Conservation (phyloP, 192 early-diverging fungal genomes). For the Funneliformis geosporum region DNA sequence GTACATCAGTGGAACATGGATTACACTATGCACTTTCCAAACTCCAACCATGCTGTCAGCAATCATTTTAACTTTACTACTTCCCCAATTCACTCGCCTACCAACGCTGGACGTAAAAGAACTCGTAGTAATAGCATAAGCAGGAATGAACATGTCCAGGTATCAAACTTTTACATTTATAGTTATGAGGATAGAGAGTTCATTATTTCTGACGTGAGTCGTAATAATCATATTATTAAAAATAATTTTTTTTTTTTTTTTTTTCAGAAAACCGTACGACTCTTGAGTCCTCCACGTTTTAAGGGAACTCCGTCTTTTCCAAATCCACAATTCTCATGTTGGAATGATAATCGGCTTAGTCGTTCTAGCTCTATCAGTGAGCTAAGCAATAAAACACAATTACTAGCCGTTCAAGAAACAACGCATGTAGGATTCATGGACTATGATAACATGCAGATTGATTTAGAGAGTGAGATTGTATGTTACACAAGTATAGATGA, state of each 20-base stretch:
- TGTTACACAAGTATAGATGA: background rate
- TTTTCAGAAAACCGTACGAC: conserved; percentile 14
- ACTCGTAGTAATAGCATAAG: conserved; percentile 10
- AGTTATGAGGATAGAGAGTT: background rate
- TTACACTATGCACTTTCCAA: conserved; percentile 2
- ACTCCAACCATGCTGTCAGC: background rate
- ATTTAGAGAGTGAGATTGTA: background rate
- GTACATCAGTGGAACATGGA: conserved; percentile 2
- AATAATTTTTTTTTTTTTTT: too few species aligned
- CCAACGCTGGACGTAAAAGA: conserved; percentile 14
- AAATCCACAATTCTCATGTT: background rate
- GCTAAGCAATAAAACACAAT: background rate
- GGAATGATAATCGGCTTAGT: background rate
- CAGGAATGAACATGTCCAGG: conserved; percentile 8
- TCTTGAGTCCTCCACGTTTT: conserved; percentile 17
- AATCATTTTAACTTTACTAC: background rate
- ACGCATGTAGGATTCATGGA: conserved; percentile 3
- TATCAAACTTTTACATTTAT: background rate
- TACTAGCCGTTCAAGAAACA: conserved; percentile 3
- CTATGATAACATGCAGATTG: background rate
- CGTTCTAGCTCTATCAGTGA: background rate
- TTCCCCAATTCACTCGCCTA: background rate
- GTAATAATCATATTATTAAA: background rate
- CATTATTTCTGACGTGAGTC: background rate
- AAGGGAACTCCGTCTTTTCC: background rate